Conservation (phyloP, 2,329 filamentous ascomycete genomes). For the Huntiella decipiens region DNA sequence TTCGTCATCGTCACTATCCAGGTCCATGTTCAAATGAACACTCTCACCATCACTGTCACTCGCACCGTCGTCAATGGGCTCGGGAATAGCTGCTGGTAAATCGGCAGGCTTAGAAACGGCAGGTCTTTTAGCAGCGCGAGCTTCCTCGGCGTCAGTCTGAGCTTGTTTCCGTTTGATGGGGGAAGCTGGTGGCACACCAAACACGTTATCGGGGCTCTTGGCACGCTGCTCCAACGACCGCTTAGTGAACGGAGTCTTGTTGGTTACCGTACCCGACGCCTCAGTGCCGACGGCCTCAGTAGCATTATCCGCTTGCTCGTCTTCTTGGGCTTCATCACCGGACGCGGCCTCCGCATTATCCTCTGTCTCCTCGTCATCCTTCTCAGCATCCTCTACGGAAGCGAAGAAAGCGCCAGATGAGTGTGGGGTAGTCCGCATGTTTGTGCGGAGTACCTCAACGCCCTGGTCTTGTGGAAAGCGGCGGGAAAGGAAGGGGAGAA, state of each 20-base stretch:
- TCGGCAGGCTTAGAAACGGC: conserved; percentile 11
- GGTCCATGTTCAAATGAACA: conserved; percentile 39
- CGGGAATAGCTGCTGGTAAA: conserved; percentile 12
- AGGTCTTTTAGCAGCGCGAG: conserved; percentile 19
- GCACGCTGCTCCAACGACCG: conserved; percentile 3
- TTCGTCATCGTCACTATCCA: conserved; percentile 30
- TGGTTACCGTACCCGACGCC: background rate
- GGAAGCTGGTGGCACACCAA: conserved; percentile 13
- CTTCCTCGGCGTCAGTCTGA: conserved; percentile 18
- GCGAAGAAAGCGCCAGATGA: conserved; percentile 16
- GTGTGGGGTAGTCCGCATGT: conserved; percentile 26
- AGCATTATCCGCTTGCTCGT: conserved; percentile 10
- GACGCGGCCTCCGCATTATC: conserved; percentile 20
- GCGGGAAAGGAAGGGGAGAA: conserved; percentile 60
- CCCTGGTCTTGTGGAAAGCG: conserved; percentile 42
- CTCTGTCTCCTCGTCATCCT: conserved; percentile 12
- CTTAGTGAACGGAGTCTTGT: conserved; percentile 7
- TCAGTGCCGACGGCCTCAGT: background rate
- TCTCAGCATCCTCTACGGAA: conserved; percentile 6
- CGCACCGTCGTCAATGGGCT: conserved; percentile 14
- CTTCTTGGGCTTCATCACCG: conserved; percentile 9
- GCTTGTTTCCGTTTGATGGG: conserved; percentile 22
- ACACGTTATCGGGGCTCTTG: conserved; percentile 4
- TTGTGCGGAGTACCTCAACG: conserved; percentile 52
- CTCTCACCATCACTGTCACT: conserved; percentile 31